Evolutionary conservation across 495 filamentous ascomycete species (phyloP).

Genomic region (Neurospora cerealis): DNA sequence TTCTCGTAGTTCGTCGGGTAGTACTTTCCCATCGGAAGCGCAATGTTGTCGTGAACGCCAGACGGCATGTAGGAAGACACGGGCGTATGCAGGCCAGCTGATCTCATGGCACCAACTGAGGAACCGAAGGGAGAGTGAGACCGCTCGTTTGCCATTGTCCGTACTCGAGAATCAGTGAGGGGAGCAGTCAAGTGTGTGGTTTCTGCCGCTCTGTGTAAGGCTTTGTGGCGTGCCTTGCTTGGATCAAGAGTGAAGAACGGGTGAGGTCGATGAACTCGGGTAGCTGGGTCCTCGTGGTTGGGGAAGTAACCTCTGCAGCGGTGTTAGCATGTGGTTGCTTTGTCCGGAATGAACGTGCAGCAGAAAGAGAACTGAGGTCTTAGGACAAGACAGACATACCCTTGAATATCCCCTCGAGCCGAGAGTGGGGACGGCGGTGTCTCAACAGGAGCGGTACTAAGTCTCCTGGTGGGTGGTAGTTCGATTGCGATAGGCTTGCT

Average conservation of each 20-base stretch:
- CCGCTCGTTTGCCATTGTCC: neutral
- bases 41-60: conserved; percentile 22
- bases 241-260: conserved; percentile 28
- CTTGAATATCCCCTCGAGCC: conserved; percentile 39
- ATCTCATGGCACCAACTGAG: conserved; percentile 1
- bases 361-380: conserved; percentile 1
- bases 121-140: neutral
- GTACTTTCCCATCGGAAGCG: conserved; percentile 43
- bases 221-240: conserved; percentile 24
- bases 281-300: conserved; percentile 35
- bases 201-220: conserved; percentile 20
- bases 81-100: conserved; percentile 18
- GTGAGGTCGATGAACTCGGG: conserved; percentile 26
- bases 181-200: conserved; percentile 7
- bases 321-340: neutral
- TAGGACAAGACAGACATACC: conserved; percentile 24
- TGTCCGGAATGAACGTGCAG: neutral
- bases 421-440: conserved; percentile 35
- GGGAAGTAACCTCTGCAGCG: conserved; percentile 40
- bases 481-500: conserved; percentile 40
- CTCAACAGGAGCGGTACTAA: conserved; percentile 23
- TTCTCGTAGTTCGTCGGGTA: conserved; percentile 43
- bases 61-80: conserved; percentile 35
- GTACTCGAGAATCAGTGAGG: conserved; percentile 9
- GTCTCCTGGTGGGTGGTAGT: conserved; percentile 22